Base-by-base conservation (phyloP, 768 basidiomycete genomes). In the Pleurotus platypus region DNA sequence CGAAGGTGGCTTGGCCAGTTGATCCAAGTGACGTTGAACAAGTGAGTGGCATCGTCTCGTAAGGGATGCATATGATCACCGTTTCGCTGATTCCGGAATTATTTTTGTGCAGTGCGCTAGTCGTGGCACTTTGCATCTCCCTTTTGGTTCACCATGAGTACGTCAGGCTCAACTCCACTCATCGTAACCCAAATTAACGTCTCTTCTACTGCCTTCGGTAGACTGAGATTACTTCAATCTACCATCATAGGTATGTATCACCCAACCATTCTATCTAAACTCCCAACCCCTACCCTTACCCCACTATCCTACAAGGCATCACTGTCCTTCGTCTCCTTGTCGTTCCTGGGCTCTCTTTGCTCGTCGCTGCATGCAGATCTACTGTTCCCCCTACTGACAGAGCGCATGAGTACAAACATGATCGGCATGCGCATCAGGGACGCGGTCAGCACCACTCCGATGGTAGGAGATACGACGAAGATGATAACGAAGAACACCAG, bases 91-190 rank as follows among this genome's bases (percentile, higher is more conserved):
- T 35, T 1, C 4, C 24, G 24, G 24, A 6, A 26, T 26, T 26
- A 26, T 26, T 26, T 26, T 26, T 35, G 8, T 11, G 2, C 57
- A 89, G 87, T 64, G 72, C 81, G 5, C 86, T 91, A 1, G 89
- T 90, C 69, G 88, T 82, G 0, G 85, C 86, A 0, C 70, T 91
- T 5, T 85, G 85, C 0, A 83, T 90, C 48, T 79, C 89, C 55
- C 72, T 90, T 13, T 69, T 90, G 16, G 61, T 66, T 15, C 81
- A 79, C 67, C 86, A 86, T 82, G 82, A 89, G 85, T 87, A 62
- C 69, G 84, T 79, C n/a, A 15, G 4, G n/a, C 39, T 46, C 27
- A 16, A 35, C 9, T 8, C 4, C 0, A 35, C 30, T 11, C 30
- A 35, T 11, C 11, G 22, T 37, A 61, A 30, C 16, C 13, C 15